phyloP scores from a whole-genome alignment of 306 rosid genomes.

The apple (Malus domestica) region DNA sequence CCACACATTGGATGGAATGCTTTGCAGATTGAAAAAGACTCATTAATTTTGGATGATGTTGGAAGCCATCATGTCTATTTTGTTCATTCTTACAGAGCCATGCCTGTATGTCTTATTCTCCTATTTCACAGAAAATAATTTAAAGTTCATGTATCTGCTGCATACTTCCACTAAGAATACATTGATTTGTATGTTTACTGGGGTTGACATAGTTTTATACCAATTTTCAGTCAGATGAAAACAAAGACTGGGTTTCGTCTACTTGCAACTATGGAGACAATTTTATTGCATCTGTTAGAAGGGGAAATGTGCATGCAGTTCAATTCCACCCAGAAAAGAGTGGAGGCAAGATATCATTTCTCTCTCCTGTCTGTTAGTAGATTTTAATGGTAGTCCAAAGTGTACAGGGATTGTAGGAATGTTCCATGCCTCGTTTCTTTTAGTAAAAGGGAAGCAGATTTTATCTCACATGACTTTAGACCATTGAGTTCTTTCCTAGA shows the following conservation, averaged over 20 bases:
- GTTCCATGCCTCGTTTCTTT: not conserved
- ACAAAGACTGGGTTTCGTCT: conserved; percentile 89
- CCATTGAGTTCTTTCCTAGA: conserved; percentile 1
- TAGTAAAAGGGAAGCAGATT: not conserved
- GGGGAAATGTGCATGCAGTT: conserved; percentile 95
- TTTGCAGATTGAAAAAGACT: conserved; percentile 49
- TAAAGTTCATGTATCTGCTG: not conserved
- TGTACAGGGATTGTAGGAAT: not conserved
- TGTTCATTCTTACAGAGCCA: conserved; percentile 89
- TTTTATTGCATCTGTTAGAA: conserved; percentile 79
- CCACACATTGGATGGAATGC: conserved; percentile 99
- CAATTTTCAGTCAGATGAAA: conserved; percentile 60
- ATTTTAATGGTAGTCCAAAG: not conserved
- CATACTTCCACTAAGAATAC: not conserved
- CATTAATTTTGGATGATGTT: conserved; percentile 78
- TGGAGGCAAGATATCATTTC: conserved; percentile 64
- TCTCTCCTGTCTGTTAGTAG: not conserved
- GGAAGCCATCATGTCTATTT: conserved; percentile 78
- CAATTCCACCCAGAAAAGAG: conserved; percentile 99
- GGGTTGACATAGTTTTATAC: not conserved
- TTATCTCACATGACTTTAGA: not conserved
- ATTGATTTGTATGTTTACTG: conserved; percentile 8
- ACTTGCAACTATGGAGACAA: conserved; percentile 80
- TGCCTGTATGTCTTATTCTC: conserved; percentile 52
- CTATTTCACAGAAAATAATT: not conserved